Percentiles rank a stretch among this genome's conserved stretches.
These are phyloP conservation scores for Exophiala sp. DNA, from an alignment of 2,329 filamentous ascomycete genomes.

Conservation along the genomic window DNA sequence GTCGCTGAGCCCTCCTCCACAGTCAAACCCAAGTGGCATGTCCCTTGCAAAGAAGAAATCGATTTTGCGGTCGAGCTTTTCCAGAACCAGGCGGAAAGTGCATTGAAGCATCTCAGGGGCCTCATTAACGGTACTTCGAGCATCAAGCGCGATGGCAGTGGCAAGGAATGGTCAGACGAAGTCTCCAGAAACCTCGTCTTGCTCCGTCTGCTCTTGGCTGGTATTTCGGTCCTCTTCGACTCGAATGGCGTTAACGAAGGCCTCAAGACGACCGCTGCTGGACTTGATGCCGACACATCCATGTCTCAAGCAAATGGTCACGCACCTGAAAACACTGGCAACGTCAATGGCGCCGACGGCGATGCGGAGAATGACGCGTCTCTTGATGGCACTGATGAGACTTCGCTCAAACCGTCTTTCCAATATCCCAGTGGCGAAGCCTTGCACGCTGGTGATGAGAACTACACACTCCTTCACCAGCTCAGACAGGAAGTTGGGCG, in stretches of 20 bases:
- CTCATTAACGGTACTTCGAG: conserved; percentile 78
- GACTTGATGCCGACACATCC: conserved; percentile 39
- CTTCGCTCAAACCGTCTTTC: conserved; percentile 73
- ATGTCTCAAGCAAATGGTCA: conserved; percentile 44
- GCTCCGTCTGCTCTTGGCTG: conserved; percentile 82
- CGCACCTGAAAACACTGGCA: conserved; percentile 27
- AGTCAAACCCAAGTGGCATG: conserved; percentile 86
- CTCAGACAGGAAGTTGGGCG: conserved; percentile 77
- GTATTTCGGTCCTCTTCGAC: conserved; percentile 86
- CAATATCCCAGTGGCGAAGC: conserved; percentile 85
- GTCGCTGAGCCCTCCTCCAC: conserved; percentile 65
- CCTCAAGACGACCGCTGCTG: conserved; percentile 42
- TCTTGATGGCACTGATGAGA: conserved; percentile 57
- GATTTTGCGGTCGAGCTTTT: conserved; percentile 88
- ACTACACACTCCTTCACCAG: conserved; percentile 74
- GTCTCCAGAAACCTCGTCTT: conserved; percentile 86
- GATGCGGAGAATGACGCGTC: conserved; percentile 46
- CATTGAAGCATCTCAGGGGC: conserved; percentile 68
- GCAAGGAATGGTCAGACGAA: conserved; percentile 98
- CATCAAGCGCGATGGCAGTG: conserved; percentile 87
- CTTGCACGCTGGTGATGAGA: conserved; percentile 59
- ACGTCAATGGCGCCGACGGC: conserved; percentile 30
- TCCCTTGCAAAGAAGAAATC: conserved; percentile 73
- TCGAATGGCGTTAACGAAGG: conserved; percentile 63
- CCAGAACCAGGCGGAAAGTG: conserved; percentile 73